Percentiles rank a stretch among this genome's conserved stretches.
Conservation (phyloP, 2,329 filamentous ascomycete genomes). For the Ophiostoma ips region DNA sequence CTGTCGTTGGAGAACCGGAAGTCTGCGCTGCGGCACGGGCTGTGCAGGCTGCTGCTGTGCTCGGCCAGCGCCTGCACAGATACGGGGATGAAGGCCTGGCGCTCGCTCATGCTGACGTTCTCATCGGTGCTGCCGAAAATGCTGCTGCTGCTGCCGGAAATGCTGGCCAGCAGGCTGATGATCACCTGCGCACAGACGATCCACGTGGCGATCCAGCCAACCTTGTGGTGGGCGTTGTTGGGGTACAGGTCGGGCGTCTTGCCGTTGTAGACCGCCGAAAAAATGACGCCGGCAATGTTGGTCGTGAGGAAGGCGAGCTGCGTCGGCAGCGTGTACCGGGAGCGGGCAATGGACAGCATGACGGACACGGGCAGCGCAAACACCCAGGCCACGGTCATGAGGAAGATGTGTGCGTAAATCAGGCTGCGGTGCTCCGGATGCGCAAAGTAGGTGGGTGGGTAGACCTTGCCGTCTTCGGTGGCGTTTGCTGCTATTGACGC, state of each 20-base stretch:
- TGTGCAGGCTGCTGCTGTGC: conserved; percentile 23
- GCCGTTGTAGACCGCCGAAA: conserved; percentile 60
- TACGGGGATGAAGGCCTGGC: conserved; percentile 47
- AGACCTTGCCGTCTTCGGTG: conserved; percentile 17
- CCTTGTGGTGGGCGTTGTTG: conserved; percentile 75
- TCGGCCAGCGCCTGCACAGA: conserved; percentile 40
- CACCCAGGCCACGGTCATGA: conserved; percentile 61
- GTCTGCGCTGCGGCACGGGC: conserved; percentile 9
- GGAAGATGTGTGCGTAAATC: conserved; percentile 55
- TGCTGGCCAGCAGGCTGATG: conserved; percentile 50
- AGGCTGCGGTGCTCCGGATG: conserved; percentile 36
- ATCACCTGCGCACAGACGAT: conserved; percentile 56
- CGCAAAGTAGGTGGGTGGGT: conserved; percentile 44
- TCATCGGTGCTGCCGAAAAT: not conserved
- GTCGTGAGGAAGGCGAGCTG: conserved; percentile 55
- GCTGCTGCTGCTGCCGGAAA: conserved; percentile 27
- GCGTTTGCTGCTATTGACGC: conserved; percentile 7
- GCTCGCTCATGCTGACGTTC: conserved; percentile 26
- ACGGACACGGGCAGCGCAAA: conserved; percentile 61
- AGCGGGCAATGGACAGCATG: conserved; percentile 73
- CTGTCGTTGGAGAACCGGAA: conserved; percentile 57
- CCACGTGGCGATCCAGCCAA: conserved; percentile 73
- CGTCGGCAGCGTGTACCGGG: conserved; percentile 52
- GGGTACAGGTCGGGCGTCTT: conserved; percentile 76
- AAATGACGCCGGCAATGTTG: conserved; percentile 50